Conservation (phyloP, 2,329 filamentous ascomycete genomes). For the Colletotrichum lindemuthianum region DNA sequence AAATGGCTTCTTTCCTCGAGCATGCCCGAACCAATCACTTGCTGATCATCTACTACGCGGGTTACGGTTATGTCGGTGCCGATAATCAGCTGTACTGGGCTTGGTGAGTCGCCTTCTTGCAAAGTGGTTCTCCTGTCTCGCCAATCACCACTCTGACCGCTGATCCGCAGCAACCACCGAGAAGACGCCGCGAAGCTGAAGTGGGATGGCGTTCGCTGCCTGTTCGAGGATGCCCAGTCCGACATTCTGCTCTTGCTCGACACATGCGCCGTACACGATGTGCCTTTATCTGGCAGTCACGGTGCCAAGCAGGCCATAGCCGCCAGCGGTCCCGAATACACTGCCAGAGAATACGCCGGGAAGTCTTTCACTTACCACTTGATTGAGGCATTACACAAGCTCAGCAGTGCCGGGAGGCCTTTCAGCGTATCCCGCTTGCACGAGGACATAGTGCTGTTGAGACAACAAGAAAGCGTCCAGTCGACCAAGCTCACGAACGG, state of each 20-base stretch:
- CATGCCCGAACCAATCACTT: slow-evolving; percentile 67
- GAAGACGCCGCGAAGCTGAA: slow-evolving; percentile 70
- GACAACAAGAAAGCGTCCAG: slow-evolving; percentile 56
- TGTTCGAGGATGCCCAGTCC: slow-evolving; percentile 70
- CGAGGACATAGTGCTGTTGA: slow-evolving; percentile 62
- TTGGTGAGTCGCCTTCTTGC: slow-evolving; percentile 59
- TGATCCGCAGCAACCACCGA: slow-evolving; percentile 59
- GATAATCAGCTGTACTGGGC: slow-evolving; percentile 74
- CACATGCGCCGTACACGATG: slow-evolving; percentile 66
- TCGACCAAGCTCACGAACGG: slow-evolving; percentile 57
- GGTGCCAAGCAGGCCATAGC: slow-evolving; percentile 72
- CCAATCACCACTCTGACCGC: slow-evolving; percentile 46
- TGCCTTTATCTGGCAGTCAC: slow-evolving; percentile 59
- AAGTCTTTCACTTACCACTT: slow-evolving; percentile 69
- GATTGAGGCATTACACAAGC: slow-evolving; percentile 63
- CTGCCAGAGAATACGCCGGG: slow-evolving; percentile 53
- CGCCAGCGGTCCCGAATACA: slow-evolving; percentile 65
- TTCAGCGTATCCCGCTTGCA: slow-evolving; percentile 67
- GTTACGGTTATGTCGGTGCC: slow-evolving; percentile 66
- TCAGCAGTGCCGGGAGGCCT: slow-evolving; percentile 59
- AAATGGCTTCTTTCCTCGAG: slow-evolving; percentile 69
- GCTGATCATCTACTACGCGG: slow-evolving; percentile 72
- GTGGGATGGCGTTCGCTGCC: slow-evolving; percentile 70
- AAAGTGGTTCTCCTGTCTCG: neutral
- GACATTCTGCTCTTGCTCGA: slow-evolving; percentile 72